Conservation (phyloP, 495 filamentous ascomycete species). For the Annulohypoxylon nitens region DNA sequence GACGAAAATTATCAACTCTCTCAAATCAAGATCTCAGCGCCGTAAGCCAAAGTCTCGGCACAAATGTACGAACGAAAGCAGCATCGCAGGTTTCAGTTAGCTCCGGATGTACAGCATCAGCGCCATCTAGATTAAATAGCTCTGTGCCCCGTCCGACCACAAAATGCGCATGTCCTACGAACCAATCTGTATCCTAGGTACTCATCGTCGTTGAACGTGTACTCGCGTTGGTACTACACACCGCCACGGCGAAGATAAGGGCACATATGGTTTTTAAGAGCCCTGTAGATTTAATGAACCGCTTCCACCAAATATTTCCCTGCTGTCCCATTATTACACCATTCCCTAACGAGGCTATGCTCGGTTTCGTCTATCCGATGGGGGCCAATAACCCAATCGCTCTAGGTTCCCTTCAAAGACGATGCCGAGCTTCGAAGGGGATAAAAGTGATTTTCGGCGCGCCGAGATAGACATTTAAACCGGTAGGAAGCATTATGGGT, state of each 20-base stretch:
- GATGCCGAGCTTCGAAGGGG: not conserved
- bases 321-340: not conserved
- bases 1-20: not conserved
- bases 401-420: not conserved
- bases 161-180: not conserved
- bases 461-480: no score
- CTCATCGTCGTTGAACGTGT: not conserved
- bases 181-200: not conserved
- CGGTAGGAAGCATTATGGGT: no score
- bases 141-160: not conserved
- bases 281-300: no score
- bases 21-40: not conserved
- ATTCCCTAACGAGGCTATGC: not conserved
- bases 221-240: not conserved
- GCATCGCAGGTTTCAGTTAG: not conserved
- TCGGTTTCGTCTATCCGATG: constrained; percentile 1
- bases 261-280: not conserved
- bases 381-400: not conserved
- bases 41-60: not conserved
- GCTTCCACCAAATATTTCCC: not conserved
- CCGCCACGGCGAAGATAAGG: not conserved
- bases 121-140: not conserved
- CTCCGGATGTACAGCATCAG: not conserved
- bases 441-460: no score
- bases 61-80: not conserved